These are phyloP conservation scores for Globisporangium cylindrosporum DNA, from an alignment of 352 stramenopile species.

Conservation along the genomic window DNA sequence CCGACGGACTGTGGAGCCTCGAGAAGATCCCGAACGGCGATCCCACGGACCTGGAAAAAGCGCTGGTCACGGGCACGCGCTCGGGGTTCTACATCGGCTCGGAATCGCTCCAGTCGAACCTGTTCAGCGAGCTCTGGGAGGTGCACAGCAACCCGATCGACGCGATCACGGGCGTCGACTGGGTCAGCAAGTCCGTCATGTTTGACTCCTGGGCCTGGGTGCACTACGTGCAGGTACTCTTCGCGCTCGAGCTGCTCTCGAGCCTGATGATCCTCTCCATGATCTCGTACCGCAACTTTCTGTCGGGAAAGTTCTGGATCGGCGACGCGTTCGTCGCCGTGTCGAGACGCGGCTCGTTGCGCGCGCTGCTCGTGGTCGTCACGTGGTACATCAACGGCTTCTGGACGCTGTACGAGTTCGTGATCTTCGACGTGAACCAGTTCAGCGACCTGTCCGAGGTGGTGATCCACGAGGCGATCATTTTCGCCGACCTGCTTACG, in stretches of 20 bases:
- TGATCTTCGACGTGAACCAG: conserved; percentile 33
- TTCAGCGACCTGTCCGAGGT: conserved; percentile 23
- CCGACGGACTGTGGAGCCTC: conserved; percentile 16
- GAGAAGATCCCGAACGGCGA: conserved; percentile 12
- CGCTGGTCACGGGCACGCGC: conserved; percentile 11
- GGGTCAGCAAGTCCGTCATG: background rate
- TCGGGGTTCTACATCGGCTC: conserved; percentile 15
- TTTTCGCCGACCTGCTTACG: conserved; percentile 35
- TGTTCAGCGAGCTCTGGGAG: conserved; percentile 17
- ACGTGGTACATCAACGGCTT: conserved; percentile 43
- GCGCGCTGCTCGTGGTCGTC: conserved; percentile 27
- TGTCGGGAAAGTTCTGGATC: conserved; percentile 8
- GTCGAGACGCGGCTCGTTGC: conserved; percentile 12
- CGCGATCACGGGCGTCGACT: conserved; percentile 5
- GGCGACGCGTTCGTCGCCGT: conserved; percentile 10
- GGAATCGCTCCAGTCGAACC: conserved; percentile 15
- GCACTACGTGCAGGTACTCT: conserved; percentile 19
- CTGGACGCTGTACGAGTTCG: conserved; percentile 43
- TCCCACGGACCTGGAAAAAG: background rate
- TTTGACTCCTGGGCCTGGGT: conserved; percentile 25
- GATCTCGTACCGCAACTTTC: conserved; percentile 15
- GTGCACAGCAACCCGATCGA: conserved; percentile 9
- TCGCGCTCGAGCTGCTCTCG: conserved; percentile 16
- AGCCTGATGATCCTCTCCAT: conserved; percentile 15
- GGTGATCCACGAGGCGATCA: conserved; percentile 28